These are phyloP conservation scores for Trametes sanguinea DNA, from an alignment of 768 basidiomycete species.

Conservation along the genomic window DNA sequence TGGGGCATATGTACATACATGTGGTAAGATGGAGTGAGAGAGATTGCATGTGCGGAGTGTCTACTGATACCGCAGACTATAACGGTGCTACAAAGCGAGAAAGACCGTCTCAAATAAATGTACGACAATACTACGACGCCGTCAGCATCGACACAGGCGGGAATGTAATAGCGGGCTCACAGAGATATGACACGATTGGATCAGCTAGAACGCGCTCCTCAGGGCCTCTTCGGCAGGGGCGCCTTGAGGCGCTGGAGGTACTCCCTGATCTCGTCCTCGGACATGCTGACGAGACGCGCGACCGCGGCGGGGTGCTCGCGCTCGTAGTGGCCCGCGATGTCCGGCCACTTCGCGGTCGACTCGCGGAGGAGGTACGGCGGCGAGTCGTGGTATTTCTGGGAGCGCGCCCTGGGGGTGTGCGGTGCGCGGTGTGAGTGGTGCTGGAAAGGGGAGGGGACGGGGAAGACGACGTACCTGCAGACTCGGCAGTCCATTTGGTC, in stretches of 20 bases:
- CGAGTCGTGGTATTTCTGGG: neutral
- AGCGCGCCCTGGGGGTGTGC: neutral
- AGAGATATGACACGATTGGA: no score
- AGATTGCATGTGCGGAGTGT: no score
- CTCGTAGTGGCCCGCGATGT: conserved; percentile 22
- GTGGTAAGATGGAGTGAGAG: no score
- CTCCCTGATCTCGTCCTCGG: conserved; percentile 13
- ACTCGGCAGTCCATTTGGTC: conserved; percentile 19
- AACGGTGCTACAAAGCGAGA: no score
- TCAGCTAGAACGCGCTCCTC: neutral
- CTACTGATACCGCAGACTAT: no score
- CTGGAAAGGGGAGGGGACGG: neutral
- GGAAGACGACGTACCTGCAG: conserved; percentile 23
- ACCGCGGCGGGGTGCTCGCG: conserved; percentile 22
- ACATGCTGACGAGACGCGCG: conserved; percentile 17
- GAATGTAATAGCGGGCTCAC: no score
- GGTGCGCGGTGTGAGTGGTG: neutral
- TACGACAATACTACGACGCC: no score
- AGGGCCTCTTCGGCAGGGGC: neutral
- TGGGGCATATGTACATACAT: no score
- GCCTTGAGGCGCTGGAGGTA: neutral
- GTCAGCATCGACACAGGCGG: no score
- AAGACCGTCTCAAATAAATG: no score
- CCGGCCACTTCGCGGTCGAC: conserved; percentile 17
- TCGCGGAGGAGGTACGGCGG: conserved; percentile 1